Evolutionary conservation across 108 stramenopile genomes (phyloP), one percentile per base, ranked within the genome.

Genomic region (Aureococcus anophagefferens): DNA sequence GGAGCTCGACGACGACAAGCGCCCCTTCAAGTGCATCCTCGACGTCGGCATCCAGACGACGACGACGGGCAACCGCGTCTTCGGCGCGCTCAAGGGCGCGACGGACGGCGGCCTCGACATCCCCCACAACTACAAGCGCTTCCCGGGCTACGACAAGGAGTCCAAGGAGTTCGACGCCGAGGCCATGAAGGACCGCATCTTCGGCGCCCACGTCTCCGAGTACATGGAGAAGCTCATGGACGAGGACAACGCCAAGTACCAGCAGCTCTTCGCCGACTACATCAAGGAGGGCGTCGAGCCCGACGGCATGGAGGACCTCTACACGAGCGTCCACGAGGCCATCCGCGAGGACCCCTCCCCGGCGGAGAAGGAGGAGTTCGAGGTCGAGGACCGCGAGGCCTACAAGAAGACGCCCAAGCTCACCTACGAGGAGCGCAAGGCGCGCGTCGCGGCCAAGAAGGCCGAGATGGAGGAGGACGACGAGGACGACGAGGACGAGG

Each of bases 131-230:
- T 87, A 93, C 75, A 99, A 99, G 89, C 90, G 95, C 72, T 99
- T 99, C 92, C 96, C 98, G 51, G 98, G 98, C 63, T 99, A 96
- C 81, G 96, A 96, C 82, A 89, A 91, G 71, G 96, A 99, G 71
- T 77, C 91, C 77, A 96, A 96, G 88, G 87, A 90, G 71, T 96
- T 94, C 86, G 96, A 96, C 78, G 96, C 93, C 72, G 92, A 94
- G 66, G 91, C 86, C 84, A 96, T 97, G 90, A 89, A 89, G 74
- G 93, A 93, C 74, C 94, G 93, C 70, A 98, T 98, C 90, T 89
- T 95, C 74, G 97, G 97, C 63, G 94, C 91, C 45, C 96, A 97
- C 76, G 91, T 97, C 34, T 85, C 89, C 28, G 96, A 96, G 77
- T 96, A 94, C 91, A 97, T 97, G 94, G 89, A 94, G 69, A 93